Base-by-base conservation (phyloP, 2,329 filamentous ascomycete species). In the Drechslera avenae region DNA sequence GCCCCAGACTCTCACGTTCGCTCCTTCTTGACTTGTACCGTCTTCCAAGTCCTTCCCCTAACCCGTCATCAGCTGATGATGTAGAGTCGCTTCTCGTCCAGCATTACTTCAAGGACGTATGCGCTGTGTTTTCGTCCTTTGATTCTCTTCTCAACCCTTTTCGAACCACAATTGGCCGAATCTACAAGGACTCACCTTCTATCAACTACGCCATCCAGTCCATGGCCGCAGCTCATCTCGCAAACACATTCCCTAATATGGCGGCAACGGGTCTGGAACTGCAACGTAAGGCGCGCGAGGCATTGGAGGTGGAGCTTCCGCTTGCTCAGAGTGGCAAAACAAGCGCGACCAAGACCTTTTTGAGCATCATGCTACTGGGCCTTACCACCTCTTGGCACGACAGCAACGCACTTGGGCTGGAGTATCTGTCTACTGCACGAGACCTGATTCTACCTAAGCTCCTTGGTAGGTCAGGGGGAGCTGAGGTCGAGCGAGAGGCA, bases 41-140 rank as follows among this genome's bases (percentile, higher is more conserved):
- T 39, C 57, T 73, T 43, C 66, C 72, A 47, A 60, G 62, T 50
- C 60, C 72, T 44, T 60, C 74, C 50, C 61, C 73, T 34, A 50
- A 69, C 52, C 30, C 62, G 49, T 62, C 66, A 23, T 58, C 80
- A 19, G 53, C 62, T n/a, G 66, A 69, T 49, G 79, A 83, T 39
- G 73, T 79, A 14, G 79, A 81, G 3, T 83, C 81, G 39, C 78
- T 82, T 37, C 72, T 86, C 13, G 80, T 86, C 8, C 82, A 85
- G 39, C 84, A 86, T 58, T 86, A 86, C 59, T 86, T 86, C 71
- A 81, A 82, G 59, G 82, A 85, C 52, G 82, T 86, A 3, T 84
- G 82, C 40, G 79, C 77, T 3, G 70, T 86, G 8, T 86, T 84
- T 65, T 86, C 84, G n/a, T 84, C 81, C 51, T 87, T 85, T 59